phyloP scores from a whole-genome alignment of 129 eudicot species.

The Pulicaria dysenterica region DNA sequence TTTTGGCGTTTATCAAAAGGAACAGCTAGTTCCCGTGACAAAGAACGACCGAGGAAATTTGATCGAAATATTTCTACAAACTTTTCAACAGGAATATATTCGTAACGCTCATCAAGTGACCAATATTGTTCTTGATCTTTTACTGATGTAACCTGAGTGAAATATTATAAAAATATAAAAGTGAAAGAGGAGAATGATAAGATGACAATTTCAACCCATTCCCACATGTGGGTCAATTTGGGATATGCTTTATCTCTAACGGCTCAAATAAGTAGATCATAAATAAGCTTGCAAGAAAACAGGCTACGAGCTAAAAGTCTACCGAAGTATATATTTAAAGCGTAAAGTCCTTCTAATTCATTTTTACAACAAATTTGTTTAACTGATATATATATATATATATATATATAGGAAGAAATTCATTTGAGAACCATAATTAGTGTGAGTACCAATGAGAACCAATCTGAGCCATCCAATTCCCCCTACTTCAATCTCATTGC shows the following conservation, averaged over 20 bases:
- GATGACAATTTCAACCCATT: neutral
- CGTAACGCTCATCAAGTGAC: constrained; percentile 54
- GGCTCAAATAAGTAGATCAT: neutral
- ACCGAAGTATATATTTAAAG: too few species aligned
- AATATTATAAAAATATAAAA: constrained; percentile 17
- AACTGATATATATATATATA: too few species aligned
- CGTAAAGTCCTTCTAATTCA: too few species aligned
- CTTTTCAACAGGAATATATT: constrained; percentile 56
- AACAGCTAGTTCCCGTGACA: constrained; percentile 56
- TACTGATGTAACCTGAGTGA: constrained; percentile 64
- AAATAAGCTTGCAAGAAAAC: neutral
- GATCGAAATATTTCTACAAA: constrained; percentile 77
- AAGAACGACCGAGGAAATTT: constrained; percentile 53
- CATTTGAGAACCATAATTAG: too few species aligned
- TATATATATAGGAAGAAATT: too few species aligned
- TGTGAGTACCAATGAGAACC: too few species aligned
- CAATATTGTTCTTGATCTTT: constrained; percentile 94
- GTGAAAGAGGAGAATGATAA: neutral
- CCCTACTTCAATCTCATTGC: too few species aligned
- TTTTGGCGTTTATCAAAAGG: constrained; percentile 51
- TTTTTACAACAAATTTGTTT: too few species aligned
- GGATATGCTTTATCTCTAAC: neutral
- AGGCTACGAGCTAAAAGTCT: neutral
- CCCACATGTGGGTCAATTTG: neutral
- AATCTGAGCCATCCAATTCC: too few species aligned